Percentiles rank a stretch among this genome's conserved stretches.
These are phyloP conservation scores for Termitomyces sp. DNA, from an alignment of 768 basidiomycete genomes.

Conservation along the genomic window DNA sequence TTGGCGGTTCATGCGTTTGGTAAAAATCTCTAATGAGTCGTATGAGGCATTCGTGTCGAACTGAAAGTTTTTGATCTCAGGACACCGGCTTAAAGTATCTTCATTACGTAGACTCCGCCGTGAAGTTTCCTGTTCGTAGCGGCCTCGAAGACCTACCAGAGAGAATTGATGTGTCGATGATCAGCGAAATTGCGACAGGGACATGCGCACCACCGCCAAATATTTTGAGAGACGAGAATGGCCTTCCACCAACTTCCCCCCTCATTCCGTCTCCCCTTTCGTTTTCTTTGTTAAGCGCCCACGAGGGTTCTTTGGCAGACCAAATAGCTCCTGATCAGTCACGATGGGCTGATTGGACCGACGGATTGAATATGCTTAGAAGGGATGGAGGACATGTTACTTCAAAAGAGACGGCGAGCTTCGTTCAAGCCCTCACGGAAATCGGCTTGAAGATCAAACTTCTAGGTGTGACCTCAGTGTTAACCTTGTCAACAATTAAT, in stretches of 20 bases:
- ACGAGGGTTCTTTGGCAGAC: slow-evolving; percentile 72
- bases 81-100: slow-evolving; percentile 75
- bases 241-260: slow-evolving; percentile 51
- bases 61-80: slow-evolving; percentile 33
- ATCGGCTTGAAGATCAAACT: slow-evolving; percentile 91
- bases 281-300: slow-evolving; percentile 70
- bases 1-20: slow-evolving; percentile 88
- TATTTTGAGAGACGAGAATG: slow-evolving; percentile 56
- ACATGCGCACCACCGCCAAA: slow-evolving; percentile 70
- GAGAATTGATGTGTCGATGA: slow-evolving; percentile 74
- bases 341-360: slow-evolving; percentile 92
- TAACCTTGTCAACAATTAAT: not conserved
- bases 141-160: slow-evolving; percentile 89
- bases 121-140: slow-evolving; percentile 74
- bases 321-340: slow-evolving; percentile 75
- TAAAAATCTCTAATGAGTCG: slow-evolving; percentile 27
- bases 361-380: slow-evolving; percentile 85
- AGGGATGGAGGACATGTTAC: slow-evolving; percentile 79
- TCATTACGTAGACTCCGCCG: slow-evolving; percentile 81
- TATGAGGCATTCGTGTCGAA: not conserved
- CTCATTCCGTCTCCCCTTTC: slow-evolving; percentile 63
- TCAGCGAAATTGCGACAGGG: slow-evolving; percentile 77
- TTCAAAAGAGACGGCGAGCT: slow-evolving; percentile 82
- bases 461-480: slow-evolving; percentile 49
- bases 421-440: slow-evolving; percentile 84